These are phyloP conservation scores for Gamarada debralockiae DNA, from an alignment of 495 filamentous ascomycete species.

Conservation along the genomic window DNA sequence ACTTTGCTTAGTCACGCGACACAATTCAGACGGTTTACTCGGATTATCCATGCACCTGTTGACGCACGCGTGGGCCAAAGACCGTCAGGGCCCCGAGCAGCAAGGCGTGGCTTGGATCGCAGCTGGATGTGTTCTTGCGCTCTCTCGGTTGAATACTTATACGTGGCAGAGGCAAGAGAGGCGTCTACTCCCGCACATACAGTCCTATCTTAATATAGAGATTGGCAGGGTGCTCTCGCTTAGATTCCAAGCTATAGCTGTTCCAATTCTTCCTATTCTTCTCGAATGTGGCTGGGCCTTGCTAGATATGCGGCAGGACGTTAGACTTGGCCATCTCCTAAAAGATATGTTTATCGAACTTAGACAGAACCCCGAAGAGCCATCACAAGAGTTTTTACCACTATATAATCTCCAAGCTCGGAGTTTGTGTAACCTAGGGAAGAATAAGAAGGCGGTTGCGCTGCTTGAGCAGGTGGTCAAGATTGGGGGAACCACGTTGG, in stretches of 20 bases:
- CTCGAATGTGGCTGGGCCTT: conserved; percentile 23
- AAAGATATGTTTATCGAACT: conserved; percentile 30
- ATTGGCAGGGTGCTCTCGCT: conserved; percentile 12
- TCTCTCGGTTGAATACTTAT: conserved; percentile 13
- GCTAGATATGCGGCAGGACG: conserved; percentile 18
- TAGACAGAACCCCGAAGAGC: not conserved
- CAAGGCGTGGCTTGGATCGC: conserved; percentile 18
- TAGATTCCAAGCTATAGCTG: conserved; percentile 8
- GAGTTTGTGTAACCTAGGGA: conserved; percentile 15
- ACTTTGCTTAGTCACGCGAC: conserved; percentile 21
- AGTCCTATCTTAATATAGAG: conserved; percentile 21
- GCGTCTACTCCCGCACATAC: conserved; percentile 24
- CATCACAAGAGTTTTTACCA: not conserved
- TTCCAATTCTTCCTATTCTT: conserved; percentile 21
- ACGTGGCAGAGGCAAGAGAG: conserved; percentile 18
- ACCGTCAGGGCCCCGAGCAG: conserved; percentile 11
- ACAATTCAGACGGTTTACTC: conserved; percentile 6
- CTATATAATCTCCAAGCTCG: not conserved
- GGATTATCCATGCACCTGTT: conserved; percentile 23
- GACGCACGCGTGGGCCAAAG: conserved; percentile 21
- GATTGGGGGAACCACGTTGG: conserved; percentile 1
- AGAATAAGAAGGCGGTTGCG: conserved; percentile 26
- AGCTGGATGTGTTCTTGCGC: conserved; percentile 20
- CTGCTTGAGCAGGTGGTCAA: conserved; percentile 33
- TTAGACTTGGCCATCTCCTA: conserved; percentile 28